Base-by-base conservation (phyloP, 441 rosid species). In the Kokia cookei region DNA sequence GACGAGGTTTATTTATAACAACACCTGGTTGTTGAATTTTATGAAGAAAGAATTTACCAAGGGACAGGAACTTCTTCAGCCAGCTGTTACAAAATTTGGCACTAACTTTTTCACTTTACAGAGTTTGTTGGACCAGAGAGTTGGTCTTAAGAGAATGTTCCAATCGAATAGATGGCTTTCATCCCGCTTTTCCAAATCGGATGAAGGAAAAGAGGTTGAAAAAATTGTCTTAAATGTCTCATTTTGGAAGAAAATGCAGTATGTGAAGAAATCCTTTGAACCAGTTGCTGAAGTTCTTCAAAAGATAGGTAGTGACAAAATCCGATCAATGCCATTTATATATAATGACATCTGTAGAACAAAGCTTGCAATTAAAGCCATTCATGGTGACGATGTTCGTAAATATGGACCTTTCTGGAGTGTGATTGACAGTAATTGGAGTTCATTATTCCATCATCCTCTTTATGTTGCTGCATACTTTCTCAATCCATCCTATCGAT, bases 401-500 rank as follows among this genome's bases (percentile, higher is more conserved):
- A 95, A 89, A 76, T 90, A 84, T 65, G 91, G 86, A 75, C 97
- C 99, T 10, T 85, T 95, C 64, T 91, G 93, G 92, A 87, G 83
- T 62, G 93, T 86, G 71, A 90, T 95, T 24, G 99, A 93, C 73
- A 81, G 73, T 76, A 89, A 87, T 55, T 91, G 94, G 92, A 88
- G 84, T 82, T 77, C 90, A 55, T 86, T 90, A 83, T 84, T 89
- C 80, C 94, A 82, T 76, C 98, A 93, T 73, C 98, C 99, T 19
- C 94, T 95, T 64, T 83, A 88, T 74, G 86, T 89, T 71, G 97
- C 98, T 80, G 96, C 99, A 51, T 93, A 91, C 86, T 93, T 91
- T 81, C 87, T 95, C 77, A 95, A 93, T 79, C 98, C 97, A 6
- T 85, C 91, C n/a, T 86, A 87, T 71, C 88, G 92, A 68, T 95